phyloP scores from a whole-genome alignment of 2,329 filamentous ascomycete genomes.

The Aspergillus hiratsukae region DNA sequence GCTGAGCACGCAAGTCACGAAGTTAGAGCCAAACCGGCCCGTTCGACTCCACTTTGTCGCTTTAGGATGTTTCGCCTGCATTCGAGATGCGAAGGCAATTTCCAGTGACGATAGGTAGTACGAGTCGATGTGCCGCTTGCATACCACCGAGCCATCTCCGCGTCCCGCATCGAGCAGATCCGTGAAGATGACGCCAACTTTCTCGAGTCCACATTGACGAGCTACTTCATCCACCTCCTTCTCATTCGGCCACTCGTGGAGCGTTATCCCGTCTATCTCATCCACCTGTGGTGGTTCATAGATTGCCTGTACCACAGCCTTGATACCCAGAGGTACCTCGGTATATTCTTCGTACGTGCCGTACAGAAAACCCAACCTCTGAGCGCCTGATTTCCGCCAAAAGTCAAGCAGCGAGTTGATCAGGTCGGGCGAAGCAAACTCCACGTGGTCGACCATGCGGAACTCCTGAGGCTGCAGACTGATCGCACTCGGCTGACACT shows the following conservation, averaged over 20 bases:
- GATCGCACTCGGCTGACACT: constrained; percentile 96
- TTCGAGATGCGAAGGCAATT: constrained; percentile 78
- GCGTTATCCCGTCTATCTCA: constrained; percentile 81
- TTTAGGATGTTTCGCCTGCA: constrained; percentile 85
- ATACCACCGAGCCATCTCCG: constrained; percentile 80
- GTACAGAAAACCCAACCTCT: constrained; percentile 86
- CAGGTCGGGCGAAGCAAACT: constrained; percentile 79
- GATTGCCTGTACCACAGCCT: constrained; percentile 93
- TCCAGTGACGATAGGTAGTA: constrained; percentile 92
- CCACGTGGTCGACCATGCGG: constrained; percentile 97
- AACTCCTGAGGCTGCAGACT: constrained; percentile 90
- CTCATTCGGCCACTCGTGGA: constrained; percentile 82
- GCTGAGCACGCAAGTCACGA: constrained; percentile 94
- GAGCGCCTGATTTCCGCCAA: constrained; percentile 79
- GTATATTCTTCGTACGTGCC: constrained; percentile 86
- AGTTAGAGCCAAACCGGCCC: constrained; percentile 89
- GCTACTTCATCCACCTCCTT: constrained; percentile 76
- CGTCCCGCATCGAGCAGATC: constrained; percentile 79
- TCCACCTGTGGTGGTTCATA: constrained; percentile 92
- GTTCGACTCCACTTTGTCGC: constrained; percentile 96
- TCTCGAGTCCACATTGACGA: constrained; percentile 75
- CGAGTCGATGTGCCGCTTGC: constrained; percentile 92
- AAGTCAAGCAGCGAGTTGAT: constrained; percentile 89
- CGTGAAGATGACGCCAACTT: constrained; percentile 90
- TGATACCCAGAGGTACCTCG: constrained; percentile 88